These are phyloP conservation scores for Knoxdaviesia proteae DNA, from an alignment of 2,329 filamentous ascomycete species.

Conservation along the genomic window DNA sequence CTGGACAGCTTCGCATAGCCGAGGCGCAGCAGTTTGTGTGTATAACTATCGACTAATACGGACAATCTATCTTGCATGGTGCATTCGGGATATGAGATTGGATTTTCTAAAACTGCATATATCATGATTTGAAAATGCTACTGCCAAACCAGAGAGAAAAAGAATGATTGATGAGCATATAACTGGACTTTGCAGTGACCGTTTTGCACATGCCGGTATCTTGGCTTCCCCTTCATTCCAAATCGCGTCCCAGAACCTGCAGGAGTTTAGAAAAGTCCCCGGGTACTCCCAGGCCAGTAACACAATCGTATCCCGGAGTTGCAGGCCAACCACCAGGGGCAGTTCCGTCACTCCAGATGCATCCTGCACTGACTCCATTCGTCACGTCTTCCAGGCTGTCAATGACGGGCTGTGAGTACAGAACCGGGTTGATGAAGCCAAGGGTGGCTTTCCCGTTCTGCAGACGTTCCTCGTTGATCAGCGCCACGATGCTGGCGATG, in stretches of 20 bases:
- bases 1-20: no score
- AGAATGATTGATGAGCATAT: no score
- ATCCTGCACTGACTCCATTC: slow-evolving; percentile 18
- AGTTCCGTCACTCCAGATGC: slow-evolving; percentile 14
- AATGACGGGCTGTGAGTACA: slow-evolving; percentile 20
- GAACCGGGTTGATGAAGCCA: slow-evolving; percentile 30
- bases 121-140: no score
- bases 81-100: no score
- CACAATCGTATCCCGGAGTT: slow-evolving; percentile 22
- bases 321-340: slow-evolving; percentile 22
- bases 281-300: slow-evolving; percentile 28
- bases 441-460: slow-evolving; percentile 23
- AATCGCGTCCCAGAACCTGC: slow-evolving; percentile 9
- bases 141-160: no score
- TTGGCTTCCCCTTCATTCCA: no score
- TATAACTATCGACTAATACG: no score
- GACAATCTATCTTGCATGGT: no score
- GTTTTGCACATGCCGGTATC: no score
- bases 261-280: slow-evolving; percentile 18
- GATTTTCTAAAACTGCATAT: no score
- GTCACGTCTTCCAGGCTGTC: slow-evolving; percentile 20
- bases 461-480: slow-evolving; percentile 32
- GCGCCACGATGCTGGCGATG: slow-evolving; percentile 29
- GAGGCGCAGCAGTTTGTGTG: no score
- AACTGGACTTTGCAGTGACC: no score